phyloP scores from a whole-genome alignment of 2,329 filamentous ascomycete species.

The Apiospora phragmitis region DNA sequence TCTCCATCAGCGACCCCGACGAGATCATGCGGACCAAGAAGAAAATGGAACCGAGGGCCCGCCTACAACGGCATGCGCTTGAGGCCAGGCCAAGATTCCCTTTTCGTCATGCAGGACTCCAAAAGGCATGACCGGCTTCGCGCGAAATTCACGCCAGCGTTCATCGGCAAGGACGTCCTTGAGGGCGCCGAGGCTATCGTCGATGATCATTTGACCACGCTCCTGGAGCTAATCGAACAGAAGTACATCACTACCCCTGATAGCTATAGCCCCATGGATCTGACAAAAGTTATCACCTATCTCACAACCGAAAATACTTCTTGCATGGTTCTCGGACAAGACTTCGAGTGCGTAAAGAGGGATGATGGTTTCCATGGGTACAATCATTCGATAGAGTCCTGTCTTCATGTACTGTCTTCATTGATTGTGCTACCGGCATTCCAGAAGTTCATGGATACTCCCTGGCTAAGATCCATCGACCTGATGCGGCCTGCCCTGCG shows the following conservation, averaged over 20 bases:
- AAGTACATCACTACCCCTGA: constrained; percentile 1
- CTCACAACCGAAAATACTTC: neutral
- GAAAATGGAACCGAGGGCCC: neutral
- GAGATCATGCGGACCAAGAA: neutral
- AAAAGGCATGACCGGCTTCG: neutral
- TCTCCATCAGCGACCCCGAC: constrained; percentile 2
- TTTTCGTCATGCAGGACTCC: neutral
- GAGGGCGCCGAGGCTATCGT: neutral
- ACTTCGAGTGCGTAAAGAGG: neutral
- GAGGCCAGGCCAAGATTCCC: neutral
- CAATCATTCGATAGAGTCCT: neutral
- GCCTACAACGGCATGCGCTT: neutral
- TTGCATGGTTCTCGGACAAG: neutral
- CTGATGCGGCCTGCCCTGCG: neutral
- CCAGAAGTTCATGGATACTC: neutral
- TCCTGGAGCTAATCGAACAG: neutral
- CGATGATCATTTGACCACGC: neutral
- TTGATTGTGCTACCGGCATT: neutral
- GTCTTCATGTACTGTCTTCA: neutral
- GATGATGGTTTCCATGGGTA: constrained; percentile 6
- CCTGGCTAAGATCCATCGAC: neutral
- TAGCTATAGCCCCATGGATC: neutral
- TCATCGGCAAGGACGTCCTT: neutral
- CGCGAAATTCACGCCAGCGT: neutral
- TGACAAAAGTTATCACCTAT: neutral